These are phyloP conservation scores for Lepiota venenata DNA, from an alignment of 768 basidiomycete species.

Conservation along the genomic window DNA sequence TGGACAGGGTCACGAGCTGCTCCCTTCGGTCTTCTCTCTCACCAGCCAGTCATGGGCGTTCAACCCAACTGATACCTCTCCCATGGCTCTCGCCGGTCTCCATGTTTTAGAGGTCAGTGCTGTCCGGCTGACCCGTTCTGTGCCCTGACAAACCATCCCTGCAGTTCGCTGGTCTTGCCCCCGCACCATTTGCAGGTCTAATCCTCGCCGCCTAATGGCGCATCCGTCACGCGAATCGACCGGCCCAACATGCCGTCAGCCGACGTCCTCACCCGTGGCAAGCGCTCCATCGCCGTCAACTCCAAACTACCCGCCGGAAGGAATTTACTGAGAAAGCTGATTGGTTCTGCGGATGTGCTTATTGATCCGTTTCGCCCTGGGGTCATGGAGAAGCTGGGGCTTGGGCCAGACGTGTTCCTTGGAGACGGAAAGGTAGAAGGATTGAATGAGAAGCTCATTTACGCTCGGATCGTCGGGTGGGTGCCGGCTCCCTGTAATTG, in stretches of 20 bases:
- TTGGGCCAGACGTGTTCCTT: conserved; percentile 75
- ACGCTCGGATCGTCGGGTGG: conserved; percentile 75
- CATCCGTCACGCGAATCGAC: conserved; percentile 74
- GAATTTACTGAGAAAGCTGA: conserved; percentile 51
- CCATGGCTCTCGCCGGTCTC: conserved; percentile 47
- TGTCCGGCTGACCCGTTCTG: background rate
- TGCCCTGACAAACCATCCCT: background rate
- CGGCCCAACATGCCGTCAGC: conserved; percentile 34
- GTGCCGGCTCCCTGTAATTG: conserved; percentile 18
- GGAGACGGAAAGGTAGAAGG: conserved; percentile 41
- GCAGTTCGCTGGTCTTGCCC: conserved; percentile 81
- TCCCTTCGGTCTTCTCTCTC: background rate
- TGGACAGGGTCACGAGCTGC: conserved; percentile 4
- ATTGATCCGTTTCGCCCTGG: conserved; percentile 86
- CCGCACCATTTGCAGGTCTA: conserved; percentile 77
- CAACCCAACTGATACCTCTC: background rate
- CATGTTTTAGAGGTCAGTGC: conserved; percentile 46
- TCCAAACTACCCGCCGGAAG: conserved; percentile 60
- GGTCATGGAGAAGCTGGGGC: conserved; percentile 71
- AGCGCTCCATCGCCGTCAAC: conserved; percentile 72
- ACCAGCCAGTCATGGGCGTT: background rate
- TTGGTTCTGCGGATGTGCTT: conserved; percentile 68
- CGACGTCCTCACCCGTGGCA: conserved; percentile 66
- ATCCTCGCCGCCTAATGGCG: conserved; percentile 79
- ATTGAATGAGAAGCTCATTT: conserved; percentile 62